Base-by-base conservation (phyloP, 768 basidiomycete species). In the Collybia nuda region DNA sequence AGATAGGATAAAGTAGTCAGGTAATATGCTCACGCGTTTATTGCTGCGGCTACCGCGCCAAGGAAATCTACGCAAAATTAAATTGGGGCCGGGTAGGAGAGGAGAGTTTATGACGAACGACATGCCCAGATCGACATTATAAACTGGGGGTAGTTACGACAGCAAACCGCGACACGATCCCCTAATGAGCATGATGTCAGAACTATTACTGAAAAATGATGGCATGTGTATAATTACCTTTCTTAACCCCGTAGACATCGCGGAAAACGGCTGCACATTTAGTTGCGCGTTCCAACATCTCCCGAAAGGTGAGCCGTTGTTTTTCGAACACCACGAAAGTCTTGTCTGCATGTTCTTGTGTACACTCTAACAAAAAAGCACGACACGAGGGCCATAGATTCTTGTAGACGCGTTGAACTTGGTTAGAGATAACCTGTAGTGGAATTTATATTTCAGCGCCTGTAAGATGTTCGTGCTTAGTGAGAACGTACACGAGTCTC, bases 271-370 rank as follows among this genome's bases (percentile, higher is more conserved):
- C 61, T 5, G 74, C 74, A 8, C 71, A 65, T 44, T 63, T 71
- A 19, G 69, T 48, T 3, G 75, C 71, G 15, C 63, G 65, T 12
- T 65, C 56, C 39, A 72, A 67, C 11, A 72, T 57, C 42, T 82
- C 62, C 2, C 61, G 57, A 59, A 66, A 82, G 19, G 77, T 76
- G 37, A 71, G 62, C 6, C 78, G 66, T 42, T 78, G 69, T 1
- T 66, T 59, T 56, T 81, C 80, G 56, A 75, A 81, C 12, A 83
- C 74, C 44, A 80, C 52, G 56, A 80, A 83, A 1, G 72, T 68
- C 17, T 63, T 62, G 47, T 76, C 63, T 41, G 50, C 59, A 51
- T 76, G 73, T 44, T 70, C 54, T 35, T 67, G 46, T 2, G 66
- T 61, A 0, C 64, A 52, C 53, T 60, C 61, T 6, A 76, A 62